Evolutionary conservation across 371 early-diverging fungal species (phyloP).

Genomic region (Actinomortierella ambigua): DNA sequence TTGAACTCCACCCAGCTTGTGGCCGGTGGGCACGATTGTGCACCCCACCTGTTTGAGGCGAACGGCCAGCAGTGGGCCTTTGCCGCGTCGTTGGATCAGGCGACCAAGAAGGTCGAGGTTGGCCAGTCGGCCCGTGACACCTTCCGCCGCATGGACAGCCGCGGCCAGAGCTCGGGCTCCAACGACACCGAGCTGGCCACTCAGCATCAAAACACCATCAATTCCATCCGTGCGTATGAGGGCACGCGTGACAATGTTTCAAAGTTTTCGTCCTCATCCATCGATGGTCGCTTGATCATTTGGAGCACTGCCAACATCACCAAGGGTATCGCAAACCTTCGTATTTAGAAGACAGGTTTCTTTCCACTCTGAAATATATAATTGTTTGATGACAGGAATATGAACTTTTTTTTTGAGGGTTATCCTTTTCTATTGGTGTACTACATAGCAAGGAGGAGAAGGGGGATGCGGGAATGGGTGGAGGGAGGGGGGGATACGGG

Average conservation of each 20-base stretch:
- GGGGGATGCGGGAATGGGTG: no score
- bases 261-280: slow-evolving; percentile 81
- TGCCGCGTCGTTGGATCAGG: slow-evolving; percentile 76
- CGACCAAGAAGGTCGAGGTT: slow-evolving; percentile 61
- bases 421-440: no score
- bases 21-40: slow-evolving; percentile 94
- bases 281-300: slow-evolving; percentile 91
- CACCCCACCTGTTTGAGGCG: slow-evolving; percentile 79
- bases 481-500: no score
- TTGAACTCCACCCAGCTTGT: slow-evolving; percentile 77
- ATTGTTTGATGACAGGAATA: no score
- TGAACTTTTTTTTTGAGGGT: no score
- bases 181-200: slow-evolving; percentile 76
- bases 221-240: slow-evolving; percentile 68
- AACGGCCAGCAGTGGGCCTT: slow-evolving; percentile 72
- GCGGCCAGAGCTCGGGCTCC: slow-evolving; percentile 64
- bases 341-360: slow-evolving; percentile 11
- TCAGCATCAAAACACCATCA: slow-evolving; percentile 96
- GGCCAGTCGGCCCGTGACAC: slow-evolving; percentile 76
- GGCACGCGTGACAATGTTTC: slow-evolving; percentile 64
- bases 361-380: background rate
- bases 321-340: slow-evolving; percentile 24
- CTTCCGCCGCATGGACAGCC: slow-evolving; percentile 94
- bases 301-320: slow-evolving; percentile 60
- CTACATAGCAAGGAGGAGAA: no score